A percentile compares a stretch with the other conserved stretches of the same genome.
phyloP scores from a whole-genome alignment of 352 stramenopile species.

The Phytophthora melonis region DNA sequence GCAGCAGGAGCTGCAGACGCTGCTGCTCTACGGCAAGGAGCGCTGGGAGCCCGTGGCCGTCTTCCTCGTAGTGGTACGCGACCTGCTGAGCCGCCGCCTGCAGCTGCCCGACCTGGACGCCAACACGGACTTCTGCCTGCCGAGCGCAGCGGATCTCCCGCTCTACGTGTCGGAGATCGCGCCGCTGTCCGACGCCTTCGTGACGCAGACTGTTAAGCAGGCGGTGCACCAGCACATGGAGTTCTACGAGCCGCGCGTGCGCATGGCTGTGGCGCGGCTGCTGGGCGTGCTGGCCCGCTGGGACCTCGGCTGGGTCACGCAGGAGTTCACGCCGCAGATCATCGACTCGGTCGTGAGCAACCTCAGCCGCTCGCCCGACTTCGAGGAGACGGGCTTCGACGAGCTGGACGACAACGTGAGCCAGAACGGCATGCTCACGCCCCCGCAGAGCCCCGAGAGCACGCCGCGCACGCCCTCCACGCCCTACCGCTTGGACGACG shows the following conservation, averaged over 20 bases:
- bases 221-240: slow-evolving; percentile 72
- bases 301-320: slow-evolving; percentile 64
- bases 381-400: slow-evolving; percentile 81
- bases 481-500: slow-evolving; percentile 94
- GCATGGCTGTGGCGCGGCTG: slow-evolving; percentile 76
- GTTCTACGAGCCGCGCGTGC: slow-evolving; percentile 88
- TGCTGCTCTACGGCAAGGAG: slow-evolving; percentile 64
- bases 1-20: slow-evolving; percentile 58
- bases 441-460: slow-evolving; percentile 61
- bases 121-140: slow-evolving; percentile 42
- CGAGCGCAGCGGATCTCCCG: not conserved
- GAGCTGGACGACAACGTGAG: slow-evolving; percentile 86
- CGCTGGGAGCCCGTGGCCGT: slow-evolving; percentile 85
- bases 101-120: slow-evolving; percentile 40
- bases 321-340: slow-evolving; percentile 75
- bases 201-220: slow-evolving; percentile 53
- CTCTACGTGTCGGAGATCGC: slow-evolving; percentile 30
- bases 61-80: slow-evolving; percentile 62
- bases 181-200: slow-evolving; percentile 55
- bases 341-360: slow-evolving; percentile 81
- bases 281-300: slow-evolving; percentile 75
- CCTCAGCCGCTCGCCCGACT: slow-evolving; percentile 79
- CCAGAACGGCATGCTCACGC: slow-evolving; percentile 80
- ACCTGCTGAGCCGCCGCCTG: slow-evolving; percentile 53
- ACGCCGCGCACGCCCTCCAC: slow-evolving; percentile 80